A percentile compares a stretch with the other conserved stretches of the same genome.
These are phyloP conservation scores for Lotmaria passim DNA, from an alignment of 208 protist genomes.

Conservation along the genomic window DNA sequence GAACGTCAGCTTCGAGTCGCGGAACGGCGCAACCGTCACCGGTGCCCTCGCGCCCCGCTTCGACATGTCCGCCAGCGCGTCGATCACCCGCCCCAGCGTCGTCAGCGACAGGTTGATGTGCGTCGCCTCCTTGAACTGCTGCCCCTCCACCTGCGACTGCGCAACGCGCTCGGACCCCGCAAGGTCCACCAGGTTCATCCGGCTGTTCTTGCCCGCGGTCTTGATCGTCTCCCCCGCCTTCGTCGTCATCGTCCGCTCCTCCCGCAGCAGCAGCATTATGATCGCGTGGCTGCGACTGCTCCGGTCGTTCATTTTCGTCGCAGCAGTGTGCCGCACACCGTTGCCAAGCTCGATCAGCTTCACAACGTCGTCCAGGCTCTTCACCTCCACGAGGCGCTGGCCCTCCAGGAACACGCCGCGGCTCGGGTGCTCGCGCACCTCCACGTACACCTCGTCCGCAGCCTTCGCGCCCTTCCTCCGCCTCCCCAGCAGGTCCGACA, in stretches of 20 bases:
- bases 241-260: constrained; percentile 46
- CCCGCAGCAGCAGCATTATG: constrained; percentile 60
- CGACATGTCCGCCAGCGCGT: constrained; percentile 55
- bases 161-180: constrained; percentile 87
- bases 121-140: constrained; percentile 71
- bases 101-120: too few relatives aligned
- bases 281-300: constrained; percentile 91
- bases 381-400: constrained; percentile 44
- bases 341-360: constrained; percentile 62
- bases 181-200: constrained; percentile 93
- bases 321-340: constrained; percentile 68
- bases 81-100: constrained; percentile 86
- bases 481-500: constrained; percentile 66
- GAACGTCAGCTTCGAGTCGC: constrained; percentile 86
- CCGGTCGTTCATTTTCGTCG: constrained; percentile 88
- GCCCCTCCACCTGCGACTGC: constrained; percentile 60
- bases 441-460: constrained; percentile 62
- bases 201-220: constrained; percentile 51
- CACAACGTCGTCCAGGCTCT: constrained; percentile 55
- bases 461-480: constrained; percentile 63
- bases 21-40: constrained; percentile 56
- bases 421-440: constrained; percentile 53
- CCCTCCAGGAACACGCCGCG: constrained; percentile 51
- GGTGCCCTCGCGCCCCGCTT: constrained; percentile 9
- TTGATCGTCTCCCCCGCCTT: constrained; percentile 75